Conservation (phyloP, 139 green algal species). For the Marvania coccoides region DNA sequence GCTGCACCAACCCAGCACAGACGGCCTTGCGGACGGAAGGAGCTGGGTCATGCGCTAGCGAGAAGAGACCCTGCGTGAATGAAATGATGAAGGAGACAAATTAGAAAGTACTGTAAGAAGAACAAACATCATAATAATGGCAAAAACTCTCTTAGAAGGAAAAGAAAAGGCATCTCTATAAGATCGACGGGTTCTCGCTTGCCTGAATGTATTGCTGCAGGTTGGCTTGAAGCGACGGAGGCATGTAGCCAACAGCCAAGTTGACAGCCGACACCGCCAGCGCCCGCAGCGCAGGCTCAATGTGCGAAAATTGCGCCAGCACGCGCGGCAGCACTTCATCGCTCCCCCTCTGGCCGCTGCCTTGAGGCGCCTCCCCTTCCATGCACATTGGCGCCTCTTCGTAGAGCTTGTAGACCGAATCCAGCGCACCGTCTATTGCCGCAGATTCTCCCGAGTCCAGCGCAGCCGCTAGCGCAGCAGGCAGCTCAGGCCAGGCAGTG, state of each 20-base stretch:
- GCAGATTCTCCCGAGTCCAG: conserved; percentile 27
- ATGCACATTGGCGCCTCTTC: conserved; percentile 64
- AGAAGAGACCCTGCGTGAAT: conserved; percentile 79
- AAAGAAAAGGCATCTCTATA: too few relatives aligned
- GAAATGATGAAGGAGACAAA: not conserved
- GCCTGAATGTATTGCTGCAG: conserved; percentile 52
- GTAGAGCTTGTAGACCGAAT: conserved; percentile 83
- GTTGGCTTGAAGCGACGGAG: conserved; percentile 35
- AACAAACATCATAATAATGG: not conserved
- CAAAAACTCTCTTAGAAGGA: too few relatives aligned
- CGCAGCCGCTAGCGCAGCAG: conserved; percentile 43
- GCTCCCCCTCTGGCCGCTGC: not conserved
- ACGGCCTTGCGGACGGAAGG: conserved; percentile 73
- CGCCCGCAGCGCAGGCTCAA: conserved; percentile 30
- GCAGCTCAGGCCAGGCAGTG: conserved; percentile 70
- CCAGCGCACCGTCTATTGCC: conserved; percentile 76
- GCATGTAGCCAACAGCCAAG: conserved; percentile 59
- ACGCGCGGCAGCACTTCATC: conserved; percentile 62
- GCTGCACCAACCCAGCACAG: conserved; percentile 70
- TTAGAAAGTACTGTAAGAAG: not conserved
- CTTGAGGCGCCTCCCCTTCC: conserved; percentile 33
- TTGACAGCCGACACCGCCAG: conserved; percentile 58
- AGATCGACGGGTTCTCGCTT: too few relatives aligned
- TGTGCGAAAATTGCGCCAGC: conserved; percentile 46
- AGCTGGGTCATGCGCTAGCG: conserved; percentile 64